Evolutionary conservation across 495 filamentous ascomycete genomes (phyloP).

Genomic region (Rostrohypoxylon terebratum): DNA sequence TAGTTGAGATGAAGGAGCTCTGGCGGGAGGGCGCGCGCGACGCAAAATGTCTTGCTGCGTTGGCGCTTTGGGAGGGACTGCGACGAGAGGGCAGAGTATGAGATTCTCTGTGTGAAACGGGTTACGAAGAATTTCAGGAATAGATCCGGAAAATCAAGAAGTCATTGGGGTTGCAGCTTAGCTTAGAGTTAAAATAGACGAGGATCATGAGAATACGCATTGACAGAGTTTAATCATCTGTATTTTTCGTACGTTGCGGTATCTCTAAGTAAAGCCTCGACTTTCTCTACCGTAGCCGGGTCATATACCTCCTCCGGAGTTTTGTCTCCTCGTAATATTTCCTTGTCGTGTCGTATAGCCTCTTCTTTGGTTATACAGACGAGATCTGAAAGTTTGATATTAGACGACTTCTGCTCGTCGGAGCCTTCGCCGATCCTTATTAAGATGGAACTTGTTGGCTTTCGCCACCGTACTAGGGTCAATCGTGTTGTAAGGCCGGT

Average conservation of each 20-base stretch:
- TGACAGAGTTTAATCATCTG: conserved; percentile 35
- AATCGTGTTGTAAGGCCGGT: conserved; percentile 83
- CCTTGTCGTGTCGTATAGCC: conserved; percentile 79
- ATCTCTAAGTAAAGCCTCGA: conserved; percentile 68
- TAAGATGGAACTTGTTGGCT: conserved; percentile 57
- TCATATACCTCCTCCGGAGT: conserved; percentile 78
- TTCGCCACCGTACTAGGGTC: conserved; percentile 80
- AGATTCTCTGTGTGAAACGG: conserved; percentile 7
- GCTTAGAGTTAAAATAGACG: neutral
- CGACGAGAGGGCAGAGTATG: conserved; percentile 72
- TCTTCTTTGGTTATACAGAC: conserved; percentile 99
- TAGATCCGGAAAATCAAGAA: neutral
- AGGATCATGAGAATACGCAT: neutral
- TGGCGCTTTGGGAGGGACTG: conserved; percentile 81
- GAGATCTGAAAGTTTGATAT: conserved; percentile 73
- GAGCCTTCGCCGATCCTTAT: conserved; percentile 65
- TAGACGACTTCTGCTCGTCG: conserved; percentile 76
- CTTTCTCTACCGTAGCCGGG: conserved; percentile 68
- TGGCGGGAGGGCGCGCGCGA: conserved; percentile 83
- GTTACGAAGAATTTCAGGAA: neutral
- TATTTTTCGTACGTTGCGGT: conserved; percentile 56
- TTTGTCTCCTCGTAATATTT: conserved; percentile 78
- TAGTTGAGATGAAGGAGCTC: conserved; percentile 76
- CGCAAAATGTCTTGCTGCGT: conserved; percentile 81
- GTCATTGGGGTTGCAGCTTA: neutral